These are phyloP conservation scores for Aechmea fasciata DNA, from an alignment of 176 grass and related monocot genomes.

Conservation along the genomic window DNA sequence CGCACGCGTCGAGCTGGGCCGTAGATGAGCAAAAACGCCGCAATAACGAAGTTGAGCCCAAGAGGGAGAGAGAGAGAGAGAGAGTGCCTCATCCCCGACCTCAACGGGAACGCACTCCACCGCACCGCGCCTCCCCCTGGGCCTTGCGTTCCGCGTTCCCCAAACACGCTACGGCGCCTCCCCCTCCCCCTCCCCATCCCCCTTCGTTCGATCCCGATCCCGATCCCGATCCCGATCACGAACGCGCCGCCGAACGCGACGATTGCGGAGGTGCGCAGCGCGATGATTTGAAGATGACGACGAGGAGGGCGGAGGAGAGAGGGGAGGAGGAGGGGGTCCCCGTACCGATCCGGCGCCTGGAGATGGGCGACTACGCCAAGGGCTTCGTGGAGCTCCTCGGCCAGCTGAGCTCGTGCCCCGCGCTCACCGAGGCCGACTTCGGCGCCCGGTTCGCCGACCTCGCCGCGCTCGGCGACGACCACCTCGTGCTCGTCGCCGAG, in stretches of 20 bases:
- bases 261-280: not conserved
- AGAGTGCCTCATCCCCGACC: too few species aligned
- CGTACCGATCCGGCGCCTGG: not conserved
- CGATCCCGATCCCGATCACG: not conserved
- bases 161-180: too few species aligned
- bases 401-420: slow-evolving; percentile 24
- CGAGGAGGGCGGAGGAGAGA: not conserved
- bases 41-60: too few species aligned
- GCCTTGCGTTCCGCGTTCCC: not conserved
- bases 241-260: too few species aligned
- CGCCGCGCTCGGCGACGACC: slow-evolving; percentile 59
- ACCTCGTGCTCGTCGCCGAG: slow-evolving; percentile 69
- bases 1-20: too few species aligned
- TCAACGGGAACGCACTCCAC: too few species aligned
- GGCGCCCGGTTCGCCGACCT: slow-evolving; percentile 67
- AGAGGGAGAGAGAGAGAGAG: too few species aligned
- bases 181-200: too few species aligned
- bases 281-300: not conserved
- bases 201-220: too few species aligned
- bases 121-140: too few species aligned
- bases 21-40: too few species aligned
- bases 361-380: not conserved
- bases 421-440: slow-evolving; percentile 59
- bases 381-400: slow-evolving; percentile 5
- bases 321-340: not conserved